A percentile compares a stretch with the other conserved stretches of the same genome.
Evolutionary conservation across 2,329 filamentous ascomycete species (phyloP).

Genomic region (Sporothrix sp.): DNA sequence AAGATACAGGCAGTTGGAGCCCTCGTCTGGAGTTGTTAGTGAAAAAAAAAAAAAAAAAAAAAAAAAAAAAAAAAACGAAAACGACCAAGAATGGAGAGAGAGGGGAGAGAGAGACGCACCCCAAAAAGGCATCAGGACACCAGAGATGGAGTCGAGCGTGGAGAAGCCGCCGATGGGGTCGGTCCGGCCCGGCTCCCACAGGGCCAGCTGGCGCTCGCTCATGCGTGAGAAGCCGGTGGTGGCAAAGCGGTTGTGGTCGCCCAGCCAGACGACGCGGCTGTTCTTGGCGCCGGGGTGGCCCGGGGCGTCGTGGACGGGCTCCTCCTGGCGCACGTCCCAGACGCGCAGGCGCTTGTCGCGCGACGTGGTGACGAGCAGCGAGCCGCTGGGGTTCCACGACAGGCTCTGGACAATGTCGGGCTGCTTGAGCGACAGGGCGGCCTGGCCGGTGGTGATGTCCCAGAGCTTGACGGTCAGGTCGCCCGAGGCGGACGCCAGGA

Average conservation of each 20-base stretch:
- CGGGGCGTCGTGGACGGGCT: constrained; percentile 68
- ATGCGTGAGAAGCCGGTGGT: constrained; percentile 97
- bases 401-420: constrained; percentile 89
- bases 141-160: constrained; percentile 88
- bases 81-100: background rate
- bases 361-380: constrained; percentile 80
- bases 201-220: constrained; percentile 91
- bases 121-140: constrained; percentile 99
- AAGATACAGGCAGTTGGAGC: constrained; percentile 88
- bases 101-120: constrained; percentile 33
- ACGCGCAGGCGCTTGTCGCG: constrained; percentile 96
- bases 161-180: constrained; percentile 86
- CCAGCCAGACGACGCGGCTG: constrained; percentile 93
- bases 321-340: constrained; percentile 94
- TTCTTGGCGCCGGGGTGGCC: constrained; percentile 95
- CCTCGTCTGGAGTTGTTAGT: constrained; percentile 75
- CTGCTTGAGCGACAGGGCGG: constrained; percentile 70
- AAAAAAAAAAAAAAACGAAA: too few relatives aligned
- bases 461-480: constrained; percentile 94
- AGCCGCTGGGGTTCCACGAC: constrained; percentile 88
- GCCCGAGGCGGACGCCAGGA: constrained; percentile 89
- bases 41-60: too few relatives aligned
- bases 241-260: constrained; percentile 89
- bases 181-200: constrained; percentile 84
- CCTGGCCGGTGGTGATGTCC: constrained; percentile 74